Evolutionary conservation across 225 moss, liverwort and hornwort species (phyloP).

Genomic region (Physcomitrium patens): DNA sequence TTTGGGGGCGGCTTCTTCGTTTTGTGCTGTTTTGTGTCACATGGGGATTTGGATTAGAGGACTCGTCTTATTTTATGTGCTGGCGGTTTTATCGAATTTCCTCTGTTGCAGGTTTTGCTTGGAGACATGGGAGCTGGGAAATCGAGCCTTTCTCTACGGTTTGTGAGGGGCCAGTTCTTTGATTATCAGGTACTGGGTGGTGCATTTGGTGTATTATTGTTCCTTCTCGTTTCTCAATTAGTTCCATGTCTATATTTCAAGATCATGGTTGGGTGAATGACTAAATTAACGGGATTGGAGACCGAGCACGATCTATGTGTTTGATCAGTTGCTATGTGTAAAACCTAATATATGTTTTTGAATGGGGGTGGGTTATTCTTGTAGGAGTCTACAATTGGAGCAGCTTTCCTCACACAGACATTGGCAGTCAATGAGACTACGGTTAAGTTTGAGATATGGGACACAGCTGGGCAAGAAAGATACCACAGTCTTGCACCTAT

Average conservation of each 20-base stretch:
- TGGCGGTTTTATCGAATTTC: not conserved
- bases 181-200: conserved; percentile 73
- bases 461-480: conserved; percentile 97
- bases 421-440: conserved; percentile 94
- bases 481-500: conserved; percentile 98
- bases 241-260: not conserved
- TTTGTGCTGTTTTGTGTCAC: not conserved
- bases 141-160: conserved; percentile 90
- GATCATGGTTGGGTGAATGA: not conserved
- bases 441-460: conserved; percentile 98
- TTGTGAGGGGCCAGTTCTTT: conserved; percentile 89
- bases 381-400: conserved; percentile 98
- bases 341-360: conserved; percentile 11
- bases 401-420: conserved; percentile 93
- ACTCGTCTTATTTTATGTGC: not conserved
- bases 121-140: conserved; percentile 99
- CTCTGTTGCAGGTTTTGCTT: conserved; percentile 70
- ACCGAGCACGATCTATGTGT: not conserved
- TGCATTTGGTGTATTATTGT: not conserved
- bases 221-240: not conserved
- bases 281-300: not conserved
- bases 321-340: not conserved
- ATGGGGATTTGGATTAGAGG: not conserved
- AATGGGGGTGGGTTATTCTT: not conserved
- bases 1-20: not conserved